Percentiles rank a stretch among this genome's conserved stretches.
These are phyloP conservation scores for Chlorencoelia australis DNA, from an alignment of 2,329 filamentous ascomycete species.

Conservation along the genomic window DNA sequence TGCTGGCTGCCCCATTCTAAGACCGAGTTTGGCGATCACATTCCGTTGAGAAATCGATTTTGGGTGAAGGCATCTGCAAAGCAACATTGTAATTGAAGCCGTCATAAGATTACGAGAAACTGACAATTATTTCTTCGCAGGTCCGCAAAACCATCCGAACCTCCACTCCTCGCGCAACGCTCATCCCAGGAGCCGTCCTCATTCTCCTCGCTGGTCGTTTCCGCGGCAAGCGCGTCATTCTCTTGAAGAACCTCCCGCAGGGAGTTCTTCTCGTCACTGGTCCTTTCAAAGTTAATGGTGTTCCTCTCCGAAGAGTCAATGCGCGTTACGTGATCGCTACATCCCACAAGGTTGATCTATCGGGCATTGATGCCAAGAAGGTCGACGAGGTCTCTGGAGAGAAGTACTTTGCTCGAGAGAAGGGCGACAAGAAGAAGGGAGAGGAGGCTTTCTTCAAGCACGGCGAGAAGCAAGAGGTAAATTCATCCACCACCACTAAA, in stretches of 20 bases:
- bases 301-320: constrained; percentile 91
- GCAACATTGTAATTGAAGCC: too few relatives aligned
- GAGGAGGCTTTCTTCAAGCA: constrained; percentile 99
- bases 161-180: constrained; percentile 77
- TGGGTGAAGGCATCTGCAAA: too few relatives aligned
- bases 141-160: constrained; percentile 88
- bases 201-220: constrained; percentile 99
- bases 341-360: constrained; percentile 74
- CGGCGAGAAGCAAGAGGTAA: constrained; percentile 93
- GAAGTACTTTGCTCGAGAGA: constrained; percentile 96
- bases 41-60: too few relatives aligned
- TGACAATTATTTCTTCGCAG: constrained; percentile 43
- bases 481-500: too few relatives aligned
- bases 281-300: constrained; percentile 99
- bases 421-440: constrained; percentile 86
- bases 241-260: constrained; percentile 95
- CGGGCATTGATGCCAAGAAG: constrained; percentile 84
- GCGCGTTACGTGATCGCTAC: constrained; percentile 89
- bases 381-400: constrained; percentile 60
- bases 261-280: constrained; percentile 98
- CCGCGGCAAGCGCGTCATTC: constrained; percentile 98
- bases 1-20: constrained; percentile 5
- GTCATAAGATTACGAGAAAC: too few relatives aligned
- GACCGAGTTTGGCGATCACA: too few relatives aligned
- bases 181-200: constrained; percentile 90